Evolutionary conservation across 2,329 filamentous ascomycete species (phyloP).

Genomic region (Tetracladium maxilliforme): DNA sequence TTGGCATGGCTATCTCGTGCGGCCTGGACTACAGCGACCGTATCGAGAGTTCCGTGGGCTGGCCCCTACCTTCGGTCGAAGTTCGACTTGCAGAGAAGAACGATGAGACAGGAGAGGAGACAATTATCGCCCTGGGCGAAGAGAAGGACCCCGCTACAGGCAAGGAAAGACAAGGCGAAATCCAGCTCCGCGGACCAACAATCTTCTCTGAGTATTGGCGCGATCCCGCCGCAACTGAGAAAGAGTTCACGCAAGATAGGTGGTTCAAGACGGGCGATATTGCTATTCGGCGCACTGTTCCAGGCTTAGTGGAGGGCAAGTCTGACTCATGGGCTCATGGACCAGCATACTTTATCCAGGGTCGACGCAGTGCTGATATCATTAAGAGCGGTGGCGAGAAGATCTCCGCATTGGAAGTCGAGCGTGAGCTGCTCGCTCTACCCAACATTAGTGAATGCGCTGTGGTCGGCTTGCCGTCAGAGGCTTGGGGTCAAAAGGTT

Average conservation of each 20-base stretch:
- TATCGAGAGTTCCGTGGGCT: conserved; percentile 84
- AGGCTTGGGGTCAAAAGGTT: conserved; percentile 38
- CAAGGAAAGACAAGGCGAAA: conserved; percentile 69
- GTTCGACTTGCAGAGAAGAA: conserved; percentile 63
- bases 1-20: conserved; percentile 94
- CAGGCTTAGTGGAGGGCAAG: conserved; percentile 12
- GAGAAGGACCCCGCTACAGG: conserved; percentile 24
- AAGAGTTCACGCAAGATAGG: conserved; percentile 57
- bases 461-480: conserved; percentile 34
- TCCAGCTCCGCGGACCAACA: conserved; percentile 85
- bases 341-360: conserved; percentile 42
- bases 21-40: conserved; percentile 65
- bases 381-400: conserved; percentile 42
- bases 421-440: conserved; percentile 32
- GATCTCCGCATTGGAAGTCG: conserved; percentile 36
- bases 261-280: conserved; percentile 99
- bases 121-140: conserved; percentile 55
- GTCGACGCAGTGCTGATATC: conserved; percentile 33
- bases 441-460: conserved; percentile 33
- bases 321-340: conserved; percentile 44
- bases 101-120: conserved; percentile 46
- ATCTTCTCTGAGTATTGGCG: conserved; percentile 89
- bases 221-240: conserved; percentile 65
- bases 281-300: conserved; percentile 45
- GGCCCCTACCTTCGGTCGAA: conserved; percentile 81